These are phyloP conservation scores for Phlegmacium glaucopus DNA, from an alignment of 768 basidiomycete genomes.

Conservation along the genomic window DNA sequence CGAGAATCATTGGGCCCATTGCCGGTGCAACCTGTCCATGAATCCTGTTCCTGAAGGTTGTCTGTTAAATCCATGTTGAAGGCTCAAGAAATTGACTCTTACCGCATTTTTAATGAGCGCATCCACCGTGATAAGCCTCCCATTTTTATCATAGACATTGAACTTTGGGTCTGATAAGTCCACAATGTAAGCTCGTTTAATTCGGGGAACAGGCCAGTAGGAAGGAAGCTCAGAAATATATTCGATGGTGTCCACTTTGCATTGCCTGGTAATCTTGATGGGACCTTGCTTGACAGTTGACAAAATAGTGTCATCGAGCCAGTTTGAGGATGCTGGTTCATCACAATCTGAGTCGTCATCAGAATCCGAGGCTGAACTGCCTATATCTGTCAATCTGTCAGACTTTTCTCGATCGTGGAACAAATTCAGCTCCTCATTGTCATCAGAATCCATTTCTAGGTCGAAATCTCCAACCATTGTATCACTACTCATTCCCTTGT, in stretches of 20 bases:
- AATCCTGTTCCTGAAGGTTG: constrained; percentile 1
- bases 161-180: constrained; percentile 13
- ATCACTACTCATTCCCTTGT: constrained; percentile 2
- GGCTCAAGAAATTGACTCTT: neutral
- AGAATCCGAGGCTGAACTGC: neutral
- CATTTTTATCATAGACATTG: constrained; percentile 9
- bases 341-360: neutral
- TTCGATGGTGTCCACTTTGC: constrained; percentile 12
- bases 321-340: neutral
- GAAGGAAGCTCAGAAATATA: constrained; percentile 5
- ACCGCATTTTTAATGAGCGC: constrained; percentile 19
- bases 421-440: neutral
- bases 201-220: constrained; percentile 11
- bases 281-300: neutral
- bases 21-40: neutral
- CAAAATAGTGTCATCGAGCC: constrained; percentile 1
- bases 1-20: neutral
- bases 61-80: neutral
- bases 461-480: neutral
- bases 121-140: constrained; percentile 8
- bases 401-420: neutral
- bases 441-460: neutral
- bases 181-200: constrained; percentile 10
- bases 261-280: constrained; percentile 7
- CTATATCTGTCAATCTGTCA: neutral